Percentiles rank a stretch among this genome's conserved stretches.
These are phyloP conservation scores for Neocatenulostroma microsporum DNA, from an alignment of 2,329 filamentous ascomycete genomes.

Conservation along the genomic window DNA sequence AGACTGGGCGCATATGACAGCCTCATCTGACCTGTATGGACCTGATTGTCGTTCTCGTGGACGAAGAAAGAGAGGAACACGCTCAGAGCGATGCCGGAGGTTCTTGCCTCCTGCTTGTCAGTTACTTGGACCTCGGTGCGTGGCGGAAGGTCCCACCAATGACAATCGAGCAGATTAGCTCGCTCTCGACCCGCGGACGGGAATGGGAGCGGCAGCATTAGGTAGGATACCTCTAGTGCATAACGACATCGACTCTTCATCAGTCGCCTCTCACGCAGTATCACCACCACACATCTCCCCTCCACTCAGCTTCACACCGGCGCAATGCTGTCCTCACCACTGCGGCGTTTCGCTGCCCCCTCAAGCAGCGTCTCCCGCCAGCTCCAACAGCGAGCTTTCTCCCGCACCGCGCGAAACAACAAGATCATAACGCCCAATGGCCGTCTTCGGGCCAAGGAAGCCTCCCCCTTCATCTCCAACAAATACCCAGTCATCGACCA, in stretches of 20 bases:
- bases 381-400: slow-evolving; percentile 58
- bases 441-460: slow-evolving; percentile 87
- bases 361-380: slow-evolving; percentile 27
- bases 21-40: too few relatives aligned
- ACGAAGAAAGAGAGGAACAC: too few relatives aligned
- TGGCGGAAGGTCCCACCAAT: too few relatives aligned
- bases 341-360: slow-evolving; percentile 28
- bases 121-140: too few relatives aligned
- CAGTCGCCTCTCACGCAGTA: slow-evolving; percentile 1
- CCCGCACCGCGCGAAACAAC: slow-evolving; percentile 73
- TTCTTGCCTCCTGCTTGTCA: too few relatives aligned
- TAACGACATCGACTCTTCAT: background rate
- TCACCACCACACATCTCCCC: slow-evolving; percentile 3
- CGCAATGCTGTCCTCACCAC: slow-evolving; percentile 29
- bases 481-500: slow-evolving; percentile 98
- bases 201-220: too few relatives aligned
- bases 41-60: too few relatives aligned
- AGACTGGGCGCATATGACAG: too few relatives aligned
- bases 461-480: slow-evolving; percentile 72
- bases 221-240: too few relatives aligned
- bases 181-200: too few relatives aligned
- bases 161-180: too few relatives aligned
- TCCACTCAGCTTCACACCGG: slow-evolving; percentile 4
- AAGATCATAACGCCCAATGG: slow-evolving; percentile 72
- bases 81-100: too few relatives aligned